Evolutionary conservation across 192 early-diverging fungal genomes (phyloP).

Genomic region (Obelidium mucronatum): DNA sequence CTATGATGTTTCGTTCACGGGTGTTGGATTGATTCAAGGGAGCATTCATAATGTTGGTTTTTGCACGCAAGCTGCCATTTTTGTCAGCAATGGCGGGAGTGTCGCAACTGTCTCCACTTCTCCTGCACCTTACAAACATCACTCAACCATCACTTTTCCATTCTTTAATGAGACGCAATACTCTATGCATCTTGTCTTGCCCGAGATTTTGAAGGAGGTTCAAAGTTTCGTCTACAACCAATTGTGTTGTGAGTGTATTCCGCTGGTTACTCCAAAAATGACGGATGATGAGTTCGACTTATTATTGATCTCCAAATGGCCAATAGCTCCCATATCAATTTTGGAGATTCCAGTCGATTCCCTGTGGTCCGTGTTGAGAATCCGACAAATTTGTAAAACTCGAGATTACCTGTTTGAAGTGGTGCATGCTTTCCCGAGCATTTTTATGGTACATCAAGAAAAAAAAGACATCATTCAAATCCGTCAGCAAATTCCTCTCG

Average conservation of each 20-base stretch:
- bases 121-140: background rate
- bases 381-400: conserved; percentile 48
- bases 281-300: conserved; percentile 14
- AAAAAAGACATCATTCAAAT: no score
- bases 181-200: conserved; percentile 27
- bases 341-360: conserved; percentile 1
- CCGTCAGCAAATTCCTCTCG: no score
- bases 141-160: conserved; percentile 37
- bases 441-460: no score
- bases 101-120: background rate
- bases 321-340: background rate
- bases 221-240: conserved; percentile 31
- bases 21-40: conserved; percentile 61
- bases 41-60: conserved; percentile 43
- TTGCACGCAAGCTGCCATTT: conserved; percentile 82
- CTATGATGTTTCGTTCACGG: conserved; percentile 70
- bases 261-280: conserved; percentile 1
- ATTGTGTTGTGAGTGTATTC: background rate
- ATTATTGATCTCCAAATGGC: background rate
- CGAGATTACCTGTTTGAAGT: conserved; percentile 22
- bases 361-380: conserved; percentile 18
- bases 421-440: no score
- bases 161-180: conserved; percentile 45
- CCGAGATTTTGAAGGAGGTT: conserved; percentile 23
- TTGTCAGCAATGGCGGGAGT: conserved; percentile 36